Base-by-base conservation (phyloP, 495 filamentous ascomycete genomes). In the Podospora pseudopauciseta region DNA sequence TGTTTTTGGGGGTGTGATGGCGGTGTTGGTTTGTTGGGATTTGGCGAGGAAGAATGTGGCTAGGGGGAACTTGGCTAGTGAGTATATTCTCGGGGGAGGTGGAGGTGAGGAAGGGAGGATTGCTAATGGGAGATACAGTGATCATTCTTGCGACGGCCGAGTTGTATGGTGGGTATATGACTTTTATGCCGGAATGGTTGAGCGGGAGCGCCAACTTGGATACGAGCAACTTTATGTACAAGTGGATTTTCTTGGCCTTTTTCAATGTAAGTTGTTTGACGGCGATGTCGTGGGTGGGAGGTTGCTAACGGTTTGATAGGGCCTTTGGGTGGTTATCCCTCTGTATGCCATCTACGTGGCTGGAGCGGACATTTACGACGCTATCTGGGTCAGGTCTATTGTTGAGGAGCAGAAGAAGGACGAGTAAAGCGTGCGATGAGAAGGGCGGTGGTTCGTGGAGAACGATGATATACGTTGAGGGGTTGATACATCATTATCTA, bases 111-210 rank as follows among this genome's bases (percentile, higher is more conserved):
- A 49, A 18, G 9, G 39, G 15, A 11, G 39, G 9, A 49, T 49
- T 49, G 39, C 39, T 49, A 49, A 49, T 11, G 9, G 39, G 39
- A 11, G 13, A 49, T 49, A 49, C 2, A 49, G 39, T 92, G 76
- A 84, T 86, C 30, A 84, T 92, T 27, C 77, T 97, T 63, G 94
- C 94, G n/a, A 94, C 91, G 6, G 93, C 87, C n/a, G 94, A 98
- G 82, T 76, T 98, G 15, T 98, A 98, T 80, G 94, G 94, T 53
- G 89, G 91, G 15, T 97, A 90, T 76, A 97, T 98, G 91, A 98
- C 94, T 0, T 98, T 98, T 80, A 89, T 87, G 71, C 94, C 94
- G 16, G 94, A 98, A 81, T 98, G 93, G 94, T 78, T 98, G 65
- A 90, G 85, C 4, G 91, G 88, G 2, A 91, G 83, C 67, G 77